These are phyloP conservation scores for Ilyonectria sp. DNA, from an alignment of 2,329 filamentous ascomycete species.

Conservation along the genomic window DNA sequence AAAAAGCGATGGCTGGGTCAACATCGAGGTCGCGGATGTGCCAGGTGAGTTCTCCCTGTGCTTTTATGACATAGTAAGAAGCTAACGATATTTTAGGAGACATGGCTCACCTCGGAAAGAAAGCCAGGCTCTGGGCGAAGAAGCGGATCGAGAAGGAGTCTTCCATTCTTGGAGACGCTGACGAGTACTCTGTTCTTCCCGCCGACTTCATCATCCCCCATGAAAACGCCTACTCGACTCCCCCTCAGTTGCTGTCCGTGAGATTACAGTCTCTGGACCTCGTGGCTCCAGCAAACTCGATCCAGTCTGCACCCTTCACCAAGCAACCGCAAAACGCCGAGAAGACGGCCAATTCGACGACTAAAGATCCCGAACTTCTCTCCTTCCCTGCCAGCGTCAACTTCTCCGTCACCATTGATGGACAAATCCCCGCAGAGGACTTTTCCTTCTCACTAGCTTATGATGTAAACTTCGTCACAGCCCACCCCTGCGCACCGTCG, in stretches of 20 bases:
- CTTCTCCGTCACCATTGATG: constrained; percentile 56
- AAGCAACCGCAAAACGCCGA: constrained; percentile 41
- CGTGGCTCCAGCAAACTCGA: constrained; percentile 59
- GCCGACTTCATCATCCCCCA: constrained; percentile 75
- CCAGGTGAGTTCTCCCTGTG: constrained; percentile 57
- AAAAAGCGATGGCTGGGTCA: constrained; percentile 70
- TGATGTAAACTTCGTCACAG: constrained; percentile 77
- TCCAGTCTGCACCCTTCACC: constrained; percentile 61
- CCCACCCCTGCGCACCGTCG: constrained; percentile 75
- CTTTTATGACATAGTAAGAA: background rate
- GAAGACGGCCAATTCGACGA: constrained; percentile 39
- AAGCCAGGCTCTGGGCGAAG: constrained; percentile 75
- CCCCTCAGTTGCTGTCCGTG: constrained; percentile 64
- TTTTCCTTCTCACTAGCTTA: constrained; percentile 65
- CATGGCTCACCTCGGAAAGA: constrained; percentile 65
- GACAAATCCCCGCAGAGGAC: constrained; percentile 56
- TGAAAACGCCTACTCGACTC: constrained; percentile 67
- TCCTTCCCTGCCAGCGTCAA: constrained; percentile 55
- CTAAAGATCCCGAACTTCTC: constrained; percentile 51
- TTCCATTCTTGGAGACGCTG: constrained; percentile 71
- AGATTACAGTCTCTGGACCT: constrained; percentile 68
- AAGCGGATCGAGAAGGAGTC: constrained; percentile 72
- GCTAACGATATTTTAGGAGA: constrained; percentile 58
- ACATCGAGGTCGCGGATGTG: constrained; percentile 69
- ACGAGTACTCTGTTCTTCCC: constrained; percentile 68